Base-by-base conservation (phyloP, 345 rosid species). In the Pistacia vera region DNA sequence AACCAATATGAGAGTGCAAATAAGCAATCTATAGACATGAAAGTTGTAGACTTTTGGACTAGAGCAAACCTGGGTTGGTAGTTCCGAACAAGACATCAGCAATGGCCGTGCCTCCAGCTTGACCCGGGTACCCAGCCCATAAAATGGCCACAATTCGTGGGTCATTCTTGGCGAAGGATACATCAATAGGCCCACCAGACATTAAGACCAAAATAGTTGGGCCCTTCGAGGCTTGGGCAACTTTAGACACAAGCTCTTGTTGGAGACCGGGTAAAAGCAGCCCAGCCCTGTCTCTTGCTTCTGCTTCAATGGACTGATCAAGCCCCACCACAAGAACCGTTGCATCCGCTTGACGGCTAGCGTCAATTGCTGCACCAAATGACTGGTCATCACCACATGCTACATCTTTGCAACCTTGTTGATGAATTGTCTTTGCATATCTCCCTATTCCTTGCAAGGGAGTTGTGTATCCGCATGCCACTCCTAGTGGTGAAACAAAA, bases 121-220 rank as follows among this genome's bases (percentile, higher is more conserved):
- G 94, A 52, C 99, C 99, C 0, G 98, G 98, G 80, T 95, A 95
- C 33, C 99, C 99, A 71, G 93, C 98, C 99, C 99, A 95, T 57
- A 95, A 18, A 70, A 95, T 90, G 20, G 93, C 86, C 8, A 79
- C 62, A 36, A 95, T 78, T 1, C 80, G 86, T 5, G 76, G 81
- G 68, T 92, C 82, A 10, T 84, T 73, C 73, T 88, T 84, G 2
- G 96, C 96, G 7, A 95, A 90, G 17, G 93, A 75, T 36, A 95
- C 65, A 66, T 93, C 99, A 12, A 93, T 75, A 3, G 99, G 98
- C 75, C 99, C 99, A 67, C 98, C 99, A 11, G 86, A 86, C 89
- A 95, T 84, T 73, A 95, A 82, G 25, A 93, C 98, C 25, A 95
- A 70, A 3, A 89, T 69, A 5, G 86, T 78, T 46, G 96, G 98